phyloP scores from a whole-genome alignment of 2,329 filamentous ascomycete genomes.

The Sordariomycetes sp. region DNA sequence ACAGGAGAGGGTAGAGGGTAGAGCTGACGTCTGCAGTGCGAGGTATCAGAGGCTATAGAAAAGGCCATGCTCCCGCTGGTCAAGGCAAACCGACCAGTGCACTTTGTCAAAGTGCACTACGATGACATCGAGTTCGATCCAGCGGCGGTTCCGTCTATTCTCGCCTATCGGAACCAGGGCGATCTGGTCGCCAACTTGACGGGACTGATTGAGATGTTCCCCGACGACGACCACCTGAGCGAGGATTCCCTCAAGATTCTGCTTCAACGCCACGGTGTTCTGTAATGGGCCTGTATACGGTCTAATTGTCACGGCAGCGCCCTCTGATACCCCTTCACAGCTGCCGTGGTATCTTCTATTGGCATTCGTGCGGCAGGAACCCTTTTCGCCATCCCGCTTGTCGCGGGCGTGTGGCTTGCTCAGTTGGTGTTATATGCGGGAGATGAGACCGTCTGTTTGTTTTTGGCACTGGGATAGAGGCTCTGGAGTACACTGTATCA shows the following conservation, averaged over 20 bases:
- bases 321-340: no score
- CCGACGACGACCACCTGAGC: constrained; percentile 54
- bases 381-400: no score
- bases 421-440: no score
- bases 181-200: constrained; percentile 88
- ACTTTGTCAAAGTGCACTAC: constrained; percentile 87
- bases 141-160: constrained; percentile 74
- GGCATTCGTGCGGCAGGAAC: no score
- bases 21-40: constrained; percentile 51
- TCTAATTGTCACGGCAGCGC: no score
- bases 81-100: constrained; percentile 57
- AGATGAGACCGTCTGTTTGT: no score
- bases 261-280: constrained; percentile 41
- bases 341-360: no score
- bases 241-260: constrained; percentile 42
- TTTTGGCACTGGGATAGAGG: no score
- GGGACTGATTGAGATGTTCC: constrained; percentile 79
- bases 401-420: no score
- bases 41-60: constrained; percentile 71
- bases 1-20: not conserved
- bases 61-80: constrained; percentile 70
- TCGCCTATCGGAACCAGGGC: constrained; percentile 80
- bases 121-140: constrained; percentile 92
- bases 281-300: constrained; percentile 23
- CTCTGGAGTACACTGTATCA: no score